Base-by-base conservation (phyloP, 78 protist species). In the Dictyostelium purpureum region DNA sequence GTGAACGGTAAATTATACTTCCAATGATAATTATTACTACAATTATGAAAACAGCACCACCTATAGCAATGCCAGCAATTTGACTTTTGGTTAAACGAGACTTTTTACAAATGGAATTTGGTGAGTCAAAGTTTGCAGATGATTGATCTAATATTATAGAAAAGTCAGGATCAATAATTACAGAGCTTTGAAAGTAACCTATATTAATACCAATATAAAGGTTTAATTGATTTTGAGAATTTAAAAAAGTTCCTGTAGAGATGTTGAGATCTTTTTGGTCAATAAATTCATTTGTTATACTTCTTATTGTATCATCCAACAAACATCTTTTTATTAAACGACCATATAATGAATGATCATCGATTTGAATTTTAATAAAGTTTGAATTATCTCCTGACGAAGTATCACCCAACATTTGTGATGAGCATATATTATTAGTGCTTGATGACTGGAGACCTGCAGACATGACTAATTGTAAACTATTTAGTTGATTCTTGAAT, bases 381-480 rank as follows among this genome's bases (percentile, higher is more conserved):
- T 47, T 47, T 47, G 52, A 47, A 47, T 47, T 47, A 47, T 47
- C 52, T 14, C 52, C 52, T 47, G 52, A 47, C 7, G n/a, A 14
- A 14, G 52, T 47, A 47, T 47, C 3, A 47, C 52, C 52, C 7
- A 47, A 47, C 31, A 49, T 28, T 24, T 11, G 43, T 26, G 6
- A 9, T 3, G 63, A n/a, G 33, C 80, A 74, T 47, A 16, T 16
- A 52, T 24, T 6, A 4, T 18, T 42, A 5, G 4, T 40, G 45
- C 26, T 35, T 10, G 33, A 10, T 24, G 33, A 51, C 2, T 21
- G 1, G 33, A 45, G 49, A 12, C 52, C 33, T 31, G 81, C n/a
- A 0, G 81, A 52, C 81, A 76, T 76, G 26, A 76, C 49, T 12
- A 76, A 33, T 56, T 76, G 81, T 0, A 76, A 28, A 18, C 28